A percentile compares a stretch with the other conserved stretches of the same genome.
phyloP scores from a whole-genome alignment of 2,329 filamentous ascomycete species.

The Neospermospora avenae region DNA sequence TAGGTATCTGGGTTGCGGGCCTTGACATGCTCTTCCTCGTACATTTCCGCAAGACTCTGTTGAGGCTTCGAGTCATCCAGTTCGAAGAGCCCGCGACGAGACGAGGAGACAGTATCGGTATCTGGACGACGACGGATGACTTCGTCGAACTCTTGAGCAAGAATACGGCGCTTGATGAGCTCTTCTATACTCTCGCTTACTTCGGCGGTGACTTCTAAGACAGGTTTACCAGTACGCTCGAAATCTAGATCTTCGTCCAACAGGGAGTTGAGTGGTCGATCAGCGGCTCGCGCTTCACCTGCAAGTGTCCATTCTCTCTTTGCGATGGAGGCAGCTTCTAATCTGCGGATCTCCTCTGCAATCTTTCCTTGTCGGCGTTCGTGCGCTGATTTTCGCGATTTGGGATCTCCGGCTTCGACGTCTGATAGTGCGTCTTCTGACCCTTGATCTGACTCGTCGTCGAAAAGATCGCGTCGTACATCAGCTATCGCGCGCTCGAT shows the following conservation, averaged over 20 bases:
- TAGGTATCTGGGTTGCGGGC: constrained; percentile 73
- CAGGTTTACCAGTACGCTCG: constrained; percentile 89
- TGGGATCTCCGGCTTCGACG: constrained; percentile 65
- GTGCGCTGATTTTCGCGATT: constrained; percentile 76
- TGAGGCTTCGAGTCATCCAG: constrained; percentile 85
- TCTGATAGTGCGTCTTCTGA: constrained; percentile 64
- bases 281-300: constrained; percentile 79
- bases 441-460: constrained; percentile 65
- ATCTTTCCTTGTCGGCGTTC: constrained; percentile 84
- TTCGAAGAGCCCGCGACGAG: constrained; percentile 65
- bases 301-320: constrained; percentile 88
- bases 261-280: constrained; percentile 85
- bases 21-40: constrained; percentile 88
- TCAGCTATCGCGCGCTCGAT: constrained; percentile 81
- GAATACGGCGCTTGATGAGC: constrained; percentile 88
- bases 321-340: constrained; percentile 84
- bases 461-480: constrained; percentile 86
- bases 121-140: constrained; percentile 78
- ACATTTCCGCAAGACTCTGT: constrained; percentile 85
- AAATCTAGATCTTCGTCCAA: constrained; percentile 95
- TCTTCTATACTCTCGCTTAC: constrained; percentile 88
- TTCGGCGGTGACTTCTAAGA: constrained; percentile 90
- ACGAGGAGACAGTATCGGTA: constrained; percentile 55
- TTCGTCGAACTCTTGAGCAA: constrained; percentile 90
- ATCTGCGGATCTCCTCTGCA: constrained; percentile 82